phyloP scores from a whole-genome alignment of 805 yeast species.

The Torulaspora maleeae region DNA sequence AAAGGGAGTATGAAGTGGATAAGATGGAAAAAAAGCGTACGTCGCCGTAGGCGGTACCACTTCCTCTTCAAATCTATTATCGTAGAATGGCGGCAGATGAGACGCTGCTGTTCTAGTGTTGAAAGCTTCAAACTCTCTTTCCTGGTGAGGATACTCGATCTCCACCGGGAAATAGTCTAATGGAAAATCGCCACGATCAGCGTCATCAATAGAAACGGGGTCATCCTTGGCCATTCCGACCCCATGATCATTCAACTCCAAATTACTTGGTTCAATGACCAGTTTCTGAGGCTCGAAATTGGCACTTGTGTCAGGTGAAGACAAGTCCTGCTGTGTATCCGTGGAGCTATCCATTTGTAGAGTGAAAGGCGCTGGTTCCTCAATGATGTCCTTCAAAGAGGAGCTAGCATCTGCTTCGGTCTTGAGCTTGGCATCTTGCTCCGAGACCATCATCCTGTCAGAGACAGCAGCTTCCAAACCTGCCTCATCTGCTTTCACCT shows the following conservation, averaged over 20 bases:
- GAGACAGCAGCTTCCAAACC: neutral
- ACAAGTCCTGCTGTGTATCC: constrained; percentile 7
- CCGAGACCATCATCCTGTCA: constrained; percentile 1
- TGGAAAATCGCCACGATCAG: constrained; percentile 63
- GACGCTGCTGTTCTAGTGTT: constrained; percentile 7
- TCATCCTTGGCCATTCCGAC: constrained; percentile 7
- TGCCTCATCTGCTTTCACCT: constrained; percentile 24
- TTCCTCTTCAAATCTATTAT: constrained; percentile 15
- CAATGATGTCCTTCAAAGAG: constrained; percentile 7
- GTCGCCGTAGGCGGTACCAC: constrained; percentile 16
- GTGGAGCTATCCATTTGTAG: constrained; percentile 7
- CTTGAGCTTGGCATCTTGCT: constrained; percentile 2
- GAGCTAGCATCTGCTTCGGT: neutral
- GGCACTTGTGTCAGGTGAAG: constrained; percentile 9
- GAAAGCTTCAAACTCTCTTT: constrained; percentile 13
- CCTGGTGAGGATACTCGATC: constrained; percentile 34
- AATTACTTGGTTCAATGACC: constrained; percentile 15
- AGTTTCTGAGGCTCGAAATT: constrained; percentile 20
- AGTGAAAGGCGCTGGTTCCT: constrained; percentile 1
- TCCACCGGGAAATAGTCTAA: constrained; percentile 57
- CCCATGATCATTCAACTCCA: constrained; percentile 9
- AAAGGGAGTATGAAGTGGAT: constrained; percentile 15
- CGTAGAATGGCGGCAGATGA: constrained; percentile 11
- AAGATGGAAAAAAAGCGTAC: constrained; percentile 13
- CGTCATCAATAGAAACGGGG: constrained; percentile 9